A percentile compares a stretch with the other conserved stretches of the same genome.
These are phyloP conservation scores for Aspergillus jensenii DNA, from an alignment of 2,329 filamentous ascomycete species.

Conservation along the genomic window DNA sequence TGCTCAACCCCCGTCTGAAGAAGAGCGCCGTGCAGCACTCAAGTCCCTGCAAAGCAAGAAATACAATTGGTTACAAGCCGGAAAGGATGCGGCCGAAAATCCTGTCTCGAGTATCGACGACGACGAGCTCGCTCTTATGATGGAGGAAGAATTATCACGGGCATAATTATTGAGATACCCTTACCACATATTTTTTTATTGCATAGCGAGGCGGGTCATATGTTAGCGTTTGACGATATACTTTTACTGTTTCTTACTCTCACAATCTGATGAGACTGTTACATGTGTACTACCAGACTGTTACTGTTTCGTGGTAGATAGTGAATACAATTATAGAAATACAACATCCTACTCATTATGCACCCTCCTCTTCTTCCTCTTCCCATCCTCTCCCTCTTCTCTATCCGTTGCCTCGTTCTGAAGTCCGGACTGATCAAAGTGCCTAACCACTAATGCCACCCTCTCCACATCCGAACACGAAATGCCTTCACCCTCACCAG, in stretches of 20 bases:
- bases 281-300: neutral
- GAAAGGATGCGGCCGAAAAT: neutral
- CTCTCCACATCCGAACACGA: constrained; percentile 37
- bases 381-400: neutral
- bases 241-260: neutral
- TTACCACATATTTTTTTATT: neutral
- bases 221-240: constrained; percentile 1
- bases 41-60: constrained; percentile 29
- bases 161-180: constrained; percentile 6
- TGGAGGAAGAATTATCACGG: constrained; percentile 28
- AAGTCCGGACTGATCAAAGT: constrained; percentile 28
- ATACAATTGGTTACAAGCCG: constrained; percentile 30
- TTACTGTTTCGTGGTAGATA: neutral
- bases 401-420: neutral
- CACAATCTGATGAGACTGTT: neutral
- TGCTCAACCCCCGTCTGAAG: neutral
- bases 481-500: constrained; percentile 20
- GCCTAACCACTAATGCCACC: constrained; percentile 38
- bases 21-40: constrained; percentile 19
- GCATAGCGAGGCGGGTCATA: constrained; percentile 6
- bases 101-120: constrained; percentile 4
- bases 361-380: constrained; percentile 3
- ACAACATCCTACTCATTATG: neutral
- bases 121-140: constrained; percentile 25
- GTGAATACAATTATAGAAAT: neutral